Evolutionary conservation across 2,329 filamentous ascomycete species (phyloP), one percentile per base, ranked within the genome.

Genomic region (Torrubiellomyces zombiae): DNA sequence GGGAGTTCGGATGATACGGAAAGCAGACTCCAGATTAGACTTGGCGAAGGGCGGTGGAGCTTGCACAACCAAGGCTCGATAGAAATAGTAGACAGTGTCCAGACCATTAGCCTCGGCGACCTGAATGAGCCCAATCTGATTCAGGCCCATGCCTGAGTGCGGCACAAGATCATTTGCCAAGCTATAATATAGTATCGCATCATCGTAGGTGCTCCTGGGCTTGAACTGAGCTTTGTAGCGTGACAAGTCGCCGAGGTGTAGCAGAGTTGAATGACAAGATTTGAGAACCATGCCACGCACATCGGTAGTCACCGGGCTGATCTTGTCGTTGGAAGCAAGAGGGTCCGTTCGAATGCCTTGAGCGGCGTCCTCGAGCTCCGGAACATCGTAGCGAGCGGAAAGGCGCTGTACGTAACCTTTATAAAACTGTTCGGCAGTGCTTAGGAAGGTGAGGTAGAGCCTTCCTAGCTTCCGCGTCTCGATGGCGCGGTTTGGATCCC

Each of bases 51-150:
- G 75, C 42, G 89, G 75, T 4, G 83, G 81, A 20, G 74, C 60
- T 26, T 72, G 62, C 16, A 81, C 74, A 7, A 74, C 73, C 37
- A 89, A 63, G 10, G 85, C 75, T 33, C 85, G 75, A 44, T 93
- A 89, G 20, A 95, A 69, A 47, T 93, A 74, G 49, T 94, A 95
- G 16, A 91, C 75, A 7, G 82, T 75, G 32, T 82, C 71, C 25
- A 95, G 65, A 44, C 91, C 78, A 37, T 86, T 76, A 29, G 66
- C 67, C 38, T 85, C 71, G 26, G 77, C 74, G 23, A 81, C 65
- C 31, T 77, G 75, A 30, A 95, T 75, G 18, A 95, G 79, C 18
- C 80, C 85, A 47, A 89, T 71, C 48, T 95, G 89, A 42, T 98
- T 86, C 42, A 91, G 78, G 10, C 82, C 78, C 33, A 74, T 69